Percentiles rank a stretch among this genome's conserved stretches.
phyloP scores from a whole-genome alignment of 768 basidiomycete species.

The Mycena leptocephala region DNA sequence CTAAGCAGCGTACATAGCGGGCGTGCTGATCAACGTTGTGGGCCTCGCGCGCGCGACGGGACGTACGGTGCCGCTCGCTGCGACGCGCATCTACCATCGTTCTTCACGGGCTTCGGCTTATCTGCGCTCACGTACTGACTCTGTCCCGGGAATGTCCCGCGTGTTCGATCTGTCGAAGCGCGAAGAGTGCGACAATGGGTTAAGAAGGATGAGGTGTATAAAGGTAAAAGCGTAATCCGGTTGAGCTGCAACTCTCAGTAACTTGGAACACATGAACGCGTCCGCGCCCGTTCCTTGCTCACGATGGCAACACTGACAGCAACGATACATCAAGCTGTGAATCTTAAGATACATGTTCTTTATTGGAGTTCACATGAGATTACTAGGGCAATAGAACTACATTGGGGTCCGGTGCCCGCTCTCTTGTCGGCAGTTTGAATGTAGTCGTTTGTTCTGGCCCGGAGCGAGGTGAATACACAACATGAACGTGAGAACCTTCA shows the following conservation, averaged over 20 bases:
- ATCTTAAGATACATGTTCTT: no score
- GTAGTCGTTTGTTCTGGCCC: no score
- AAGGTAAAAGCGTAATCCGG: constrained; percentile 2
- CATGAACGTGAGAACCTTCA: no score
- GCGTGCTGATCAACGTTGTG: constrained; percentile 87
- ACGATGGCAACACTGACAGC: no score
- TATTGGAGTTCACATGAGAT: no score
- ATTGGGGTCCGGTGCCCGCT: no score
- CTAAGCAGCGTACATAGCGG: constrained; percentile 73
- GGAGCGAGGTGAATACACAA: no score
- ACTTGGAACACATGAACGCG: no score
- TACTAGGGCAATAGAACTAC: no score
- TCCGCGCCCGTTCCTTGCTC: no score
- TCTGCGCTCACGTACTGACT: constrained; percentile 74
- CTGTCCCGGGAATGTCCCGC: constrained; percentile 41
- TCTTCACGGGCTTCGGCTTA: constrained; percentile 88
- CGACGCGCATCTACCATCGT: constrained; percentile 85
- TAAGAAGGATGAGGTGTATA: background rate
- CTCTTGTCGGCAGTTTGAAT: no score
- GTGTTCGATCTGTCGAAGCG: constrained; percentile 66
- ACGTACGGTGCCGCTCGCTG: constrained; percentile 73
- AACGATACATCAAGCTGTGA: no score
- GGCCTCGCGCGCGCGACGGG: constrained; percentile 87
- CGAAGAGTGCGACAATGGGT: constrained; percentile 26
- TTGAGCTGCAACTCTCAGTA: background rate